A percentile compares a stretch with the other conserved stretches of the same genome.
Conservation (phyloP, 2,329 filamentous ascomycete genomes). For the Fonsecaea nubica region DNA sequence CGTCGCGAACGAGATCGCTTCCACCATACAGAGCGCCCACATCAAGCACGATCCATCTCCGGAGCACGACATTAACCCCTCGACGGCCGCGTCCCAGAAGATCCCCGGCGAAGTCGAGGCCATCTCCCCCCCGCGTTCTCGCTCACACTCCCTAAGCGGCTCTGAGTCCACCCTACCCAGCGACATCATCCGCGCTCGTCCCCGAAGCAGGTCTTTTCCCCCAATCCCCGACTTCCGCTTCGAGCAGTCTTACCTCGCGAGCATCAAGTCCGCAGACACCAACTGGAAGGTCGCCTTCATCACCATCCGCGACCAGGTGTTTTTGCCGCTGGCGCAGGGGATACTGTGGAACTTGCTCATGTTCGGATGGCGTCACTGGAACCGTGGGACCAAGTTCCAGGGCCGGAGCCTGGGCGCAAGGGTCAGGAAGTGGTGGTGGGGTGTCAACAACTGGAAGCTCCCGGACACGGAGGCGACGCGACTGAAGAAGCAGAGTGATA, state of each 20-base stretch:
- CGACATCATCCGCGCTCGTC: slow-evolving; percentile 51
- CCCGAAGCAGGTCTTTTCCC: slow-evolving; percentile 64
- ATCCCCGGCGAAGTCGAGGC: slow-evolving; percentile 59
- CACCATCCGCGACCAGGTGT: slow-evolving; percentile 85
- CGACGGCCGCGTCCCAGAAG: slow-evolving; percentile 73
- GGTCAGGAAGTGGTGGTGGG: slow-evolving; percentile 91
- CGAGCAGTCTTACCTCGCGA: slow-evolving; percentile 96
- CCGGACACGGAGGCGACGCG: slow-evolving; percentile 45
- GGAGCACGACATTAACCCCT: slow-evolving; percentile 77
- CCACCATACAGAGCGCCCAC: slow-evolving; percentile 79
- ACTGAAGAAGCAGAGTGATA: slow-evolving; percentile 34
- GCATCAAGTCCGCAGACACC: slow-evolving; percentile 78
- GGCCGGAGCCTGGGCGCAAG: slow-evolving; percentile 76
- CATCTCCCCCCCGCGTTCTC: slow-evolving; percentile 39
- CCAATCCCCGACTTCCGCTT: slow-evolving; percentile 83
- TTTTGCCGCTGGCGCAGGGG: slow-evolving; percentile 83
- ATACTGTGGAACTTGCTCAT: slow-evolving; percentile 85
- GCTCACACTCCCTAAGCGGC: slow-evolving; percentile 51
- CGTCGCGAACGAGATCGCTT: slow-evolving; percentile 71
- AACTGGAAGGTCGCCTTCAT: slow-evolving; percentile 83
- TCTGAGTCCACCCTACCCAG: slow-evolving; percentile 56
- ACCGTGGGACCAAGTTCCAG: slow-evolving; percentile 75
- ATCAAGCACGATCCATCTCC: slow-evolving; percentile 76
- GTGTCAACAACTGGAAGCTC: slow-evolving; percentile 89
- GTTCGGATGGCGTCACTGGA: slow-evolving; percentile 89